phyloP scores from a whole-genome alignment of 768 basidiomycete species.

The Leucocoprinus leucothites region DNA sequence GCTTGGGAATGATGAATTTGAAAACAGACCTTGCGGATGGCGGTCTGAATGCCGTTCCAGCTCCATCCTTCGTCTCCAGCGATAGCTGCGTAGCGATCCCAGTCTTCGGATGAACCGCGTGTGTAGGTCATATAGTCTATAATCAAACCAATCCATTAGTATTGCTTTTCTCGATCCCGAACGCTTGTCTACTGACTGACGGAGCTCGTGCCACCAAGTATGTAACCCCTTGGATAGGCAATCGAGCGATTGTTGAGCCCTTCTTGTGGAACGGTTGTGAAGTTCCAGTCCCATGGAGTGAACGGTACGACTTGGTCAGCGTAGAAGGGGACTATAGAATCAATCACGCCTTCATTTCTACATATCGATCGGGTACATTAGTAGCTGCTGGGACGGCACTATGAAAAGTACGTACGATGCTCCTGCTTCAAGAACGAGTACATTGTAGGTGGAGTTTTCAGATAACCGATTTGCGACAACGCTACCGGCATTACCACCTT shows the following conservation, averaged over 20 bases:
- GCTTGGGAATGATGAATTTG: neutral
- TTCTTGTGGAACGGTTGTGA: conserved; percentile 30
- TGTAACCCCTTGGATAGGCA: conserved; percentile 24
- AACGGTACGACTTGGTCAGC: conserved; percentile 7
- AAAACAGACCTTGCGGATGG: conserved; percentile 11
- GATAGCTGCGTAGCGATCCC: conserved; percentile 24
- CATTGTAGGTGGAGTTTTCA: conserved; percentile 2
- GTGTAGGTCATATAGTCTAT: conserved; percentile 23
- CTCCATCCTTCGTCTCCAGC: conserved; percentile 31
- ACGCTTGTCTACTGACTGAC: conserved; percentile 22
- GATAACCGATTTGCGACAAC: conserved; percentile 8
- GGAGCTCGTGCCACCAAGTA: conserved; percentile 30
- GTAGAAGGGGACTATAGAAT: conserved; percentile 13
- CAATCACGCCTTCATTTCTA: conserved; percentile 6
- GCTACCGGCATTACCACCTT: conserved; percentile 18
- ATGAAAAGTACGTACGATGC: conserved; percentile 11
- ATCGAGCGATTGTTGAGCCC: conserved; percentile 24
- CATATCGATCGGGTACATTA: neutral
- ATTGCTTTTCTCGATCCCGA: neutral
- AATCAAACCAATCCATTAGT: neutral
- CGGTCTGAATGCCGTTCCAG: conserved; percentile 25
- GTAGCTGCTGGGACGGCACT: neutral
- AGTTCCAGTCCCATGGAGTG: conserved; percentile 31
- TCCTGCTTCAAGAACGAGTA: conserved; percentile 10
- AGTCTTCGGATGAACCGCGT: conserved; percentile 25